phyloP scores from a whole-genome alignment of 352 stramenopile species.

The Labyrinthula sp. region DNA sequence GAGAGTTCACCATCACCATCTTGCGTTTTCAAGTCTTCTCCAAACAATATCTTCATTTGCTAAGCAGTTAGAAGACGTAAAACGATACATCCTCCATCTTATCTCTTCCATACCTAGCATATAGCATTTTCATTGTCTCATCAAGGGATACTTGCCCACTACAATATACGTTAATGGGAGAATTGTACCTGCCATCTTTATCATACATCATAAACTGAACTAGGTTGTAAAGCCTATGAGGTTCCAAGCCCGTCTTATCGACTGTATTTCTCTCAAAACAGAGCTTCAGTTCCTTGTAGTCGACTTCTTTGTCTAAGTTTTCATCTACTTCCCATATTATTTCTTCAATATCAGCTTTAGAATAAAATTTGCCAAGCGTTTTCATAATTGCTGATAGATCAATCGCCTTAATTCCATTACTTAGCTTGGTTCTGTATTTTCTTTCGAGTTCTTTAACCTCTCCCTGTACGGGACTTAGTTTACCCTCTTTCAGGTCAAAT shows the following conservation, averaged over 20 bases:
- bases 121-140: slow-evolving; percentile 93
- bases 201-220: slow-evolving; percentile 94
- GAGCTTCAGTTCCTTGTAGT: slow-evolving; percentile 77
- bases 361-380: slow-evolving; percentile 61
- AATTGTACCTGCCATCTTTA: slow-evolving; percentile 47
- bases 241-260: slow-evolving; percentile 71
- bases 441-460: slow-evolving; percentile 37
- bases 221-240: slow-evolving; percentile 79
- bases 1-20: slow-evolving; percentile 27
- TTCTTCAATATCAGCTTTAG: slow-evolving; percentile 81
- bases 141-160: slow-evolving; percentile 77
- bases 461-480: slow-evolving; percentile 41
- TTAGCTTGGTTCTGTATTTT: slow-evolving; percentile 39
- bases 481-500: slow-evolving; percentile 36
- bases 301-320: slow-evolving; percentile 73
- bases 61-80: not conserved
- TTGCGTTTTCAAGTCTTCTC: slow-evolving; percentile 24
- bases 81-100: slow-evolving; percentile 45
- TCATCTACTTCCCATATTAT: slow-evolving; percentile 97
- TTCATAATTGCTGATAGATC: slow-evolving; percentile 78
- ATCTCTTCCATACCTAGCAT: slow-evolving; percentile 62
- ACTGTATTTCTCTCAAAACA: slow-evolving; percentile 89
- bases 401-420: slow-evolving; percentile 46
- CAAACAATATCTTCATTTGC: slow-evolving; percentile 30
- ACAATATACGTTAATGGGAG: no score